Percentiles rank a stretch among this genome's conserved stretches.
Conservation (phyloP, 768 basidiomycete species). For the Jaapia argillacea region DNA sequence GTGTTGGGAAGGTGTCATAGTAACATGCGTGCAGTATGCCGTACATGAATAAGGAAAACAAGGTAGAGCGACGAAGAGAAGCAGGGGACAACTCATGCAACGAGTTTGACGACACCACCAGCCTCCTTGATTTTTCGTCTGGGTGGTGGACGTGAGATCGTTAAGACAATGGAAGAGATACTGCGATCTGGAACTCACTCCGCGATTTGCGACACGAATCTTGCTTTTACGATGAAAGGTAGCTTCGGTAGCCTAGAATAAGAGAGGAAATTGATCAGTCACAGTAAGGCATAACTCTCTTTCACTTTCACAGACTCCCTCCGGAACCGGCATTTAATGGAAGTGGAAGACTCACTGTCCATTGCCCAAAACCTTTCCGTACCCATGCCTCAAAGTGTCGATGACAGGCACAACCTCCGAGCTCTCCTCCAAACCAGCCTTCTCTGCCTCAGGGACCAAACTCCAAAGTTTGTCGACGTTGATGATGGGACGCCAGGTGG, state of each 20-base stretch:
- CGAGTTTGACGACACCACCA: conserved; percentile 86
- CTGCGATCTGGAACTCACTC: conserved; percentile 42
- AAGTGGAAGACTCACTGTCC: conserved; percentile 51
- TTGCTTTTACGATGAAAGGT: conserved; percentile 97
- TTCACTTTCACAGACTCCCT: not conserved
- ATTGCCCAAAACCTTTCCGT: conserved; percentile 93
- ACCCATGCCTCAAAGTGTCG: conserved; percentile 75
- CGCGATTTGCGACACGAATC: conserved; percentile 83
- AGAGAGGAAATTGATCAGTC: conserved; percentile 3
- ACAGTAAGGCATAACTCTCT: not conserved
- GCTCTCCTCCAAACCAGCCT: conserved; percentile 58
- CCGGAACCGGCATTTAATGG: not conserved
- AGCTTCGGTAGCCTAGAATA: conserved; percentile 63
- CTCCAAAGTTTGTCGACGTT: conserved; percentile 98
- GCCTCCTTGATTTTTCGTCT: conserved; percentile 84
- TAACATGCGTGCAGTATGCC: not conserved
- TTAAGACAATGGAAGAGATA: not conserved
- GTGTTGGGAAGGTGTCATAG: not conserved
- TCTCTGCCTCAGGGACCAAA: conserved; percentile 80
- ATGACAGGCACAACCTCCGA: conserved; percentile 92
- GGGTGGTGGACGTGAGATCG: conserved; percentile 1
- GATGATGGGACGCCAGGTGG: conserved; percentile 90
- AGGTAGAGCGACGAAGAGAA: too few species aligned
- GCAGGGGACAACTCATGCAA: conserved; percentile 50
- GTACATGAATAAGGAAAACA: conserved; percentile 13